These are phyloP conservation scores for Dioscorea dumetorum DNA, from an alignment of 106 monocot genomes.

Conservation along the genomic window DNA sequence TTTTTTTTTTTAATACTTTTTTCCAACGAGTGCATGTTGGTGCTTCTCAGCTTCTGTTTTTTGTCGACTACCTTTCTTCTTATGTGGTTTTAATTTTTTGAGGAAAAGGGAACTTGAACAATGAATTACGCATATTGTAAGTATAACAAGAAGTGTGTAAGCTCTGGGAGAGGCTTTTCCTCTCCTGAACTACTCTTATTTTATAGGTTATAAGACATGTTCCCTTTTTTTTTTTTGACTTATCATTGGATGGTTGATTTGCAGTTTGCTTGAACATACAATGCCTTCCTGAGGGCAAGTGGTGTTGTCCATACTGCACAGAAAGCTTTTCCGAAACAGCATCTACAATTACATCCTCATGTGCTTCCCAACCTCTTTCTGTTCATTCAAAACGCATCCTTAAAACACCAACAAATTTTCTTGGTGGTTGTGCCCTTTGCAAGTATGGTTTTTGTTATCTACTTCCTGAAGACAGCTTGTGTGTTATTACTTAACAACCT, in stretches of 20 bases:
- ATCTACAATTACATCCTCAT: not conserved
- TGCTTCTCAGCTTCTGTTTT: no score
- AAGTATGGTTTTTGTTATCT: constrained; percentile 21
- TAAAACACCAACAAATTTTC: constrained; percentile 4
- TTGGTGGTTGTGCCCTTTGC: constrained; percentile 29
- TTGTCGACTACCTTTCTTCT: no score
- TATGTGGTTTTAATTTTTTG: no score
- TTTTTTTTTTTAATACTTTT: no score
- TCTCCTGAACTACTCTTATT: not conserved
- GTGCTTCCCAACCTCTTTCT: constrained; percentile 1
- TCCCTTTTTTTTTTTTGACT: not conserved
- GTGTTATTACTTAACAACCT: no score
- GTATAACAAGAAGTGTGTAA: not conserved
- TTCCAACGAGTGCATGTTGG: no score
- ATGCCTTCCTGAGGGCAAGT: constrained; percentile 5
- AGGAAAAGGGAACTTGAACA: no score
- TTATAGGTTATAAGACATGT: not conserved
- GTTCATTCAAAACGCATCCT: constrained; percentile 16
- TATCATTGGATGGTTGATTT: not conserved
- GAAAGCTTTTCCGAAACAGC: constrained; percentile 1
- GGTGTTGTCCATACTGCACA: constrained; percentile 15
- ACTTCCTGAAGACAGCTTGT: no score
- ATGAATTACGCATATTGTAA: no score
- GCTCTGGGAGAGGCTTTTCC: not conserved
- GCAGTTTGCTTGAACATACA: constrained; percentile 24